Evolutionary conservation across 2,329 filamentous ascomycete genomes (phyloP), one percentile per base, ranked within the genome.

Genomic region (Neodidymelliopsis sp.): DNA sequence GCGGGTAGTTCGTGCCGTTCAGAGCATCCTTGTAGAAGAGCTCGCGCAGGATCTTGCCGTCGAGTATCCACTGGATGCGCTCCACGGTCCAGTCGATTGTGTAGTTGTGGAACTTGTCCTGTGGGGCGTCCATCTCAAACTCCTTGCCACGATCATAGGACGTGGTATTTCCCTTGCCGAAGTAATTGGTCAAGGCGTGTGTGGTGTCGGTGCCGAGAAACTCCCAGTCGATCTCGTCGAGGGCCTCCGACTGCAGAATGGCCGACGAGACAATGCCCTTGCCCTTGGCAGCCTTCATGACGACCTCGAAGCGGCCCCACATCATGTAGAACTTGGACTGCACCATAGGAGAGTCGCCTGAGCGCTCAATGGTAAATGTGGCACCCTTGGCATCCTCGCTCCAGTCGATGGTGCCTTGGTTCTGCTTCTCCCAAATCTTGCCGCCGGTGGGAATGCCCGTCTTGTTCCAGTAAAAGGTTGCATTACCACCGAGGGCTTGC

Each of bases 301-400:
- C 66, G 16, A 81, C 70, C 29, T 77, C 74, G 28, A 82, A 70
- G 45, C 75, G 76, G 38, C 81, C 81, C 56, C 82, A 83, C 60
- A 82, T 75, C 61, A 84, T 75, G 68, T 80, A 82, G 61, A 80
- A 78, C 30, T 71, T 72, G 46, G 88, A 87, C 56, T 85, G 81
- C 42, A 96, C 80, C 2, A 89, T 93, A 1, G 91, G 89, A 0
- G 90, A 88, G 63, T 95, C 84, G 55, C 86, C 84, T 56, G 84
- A 81, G 68, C 86, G 80, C 46, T 72, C 76, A 74, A 96, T 86
- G 40, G 82, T 87, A 75, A 95, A 92, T 45, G 81, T 76, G 33
- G 89, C 88, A 27, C 88, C 89, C 38, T 84, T 75, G 18, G 41
- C 41, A 34, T 52, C 49, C 34, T 79, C 69, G 47, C 80, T 79